A percentile compares a stretch with the other conserved stretches of the same genome.
These are phyloP conservation scores for Acer campestre DNA, from an alignment of 345 rosid species.

Conservation along the genomic window DNA sequence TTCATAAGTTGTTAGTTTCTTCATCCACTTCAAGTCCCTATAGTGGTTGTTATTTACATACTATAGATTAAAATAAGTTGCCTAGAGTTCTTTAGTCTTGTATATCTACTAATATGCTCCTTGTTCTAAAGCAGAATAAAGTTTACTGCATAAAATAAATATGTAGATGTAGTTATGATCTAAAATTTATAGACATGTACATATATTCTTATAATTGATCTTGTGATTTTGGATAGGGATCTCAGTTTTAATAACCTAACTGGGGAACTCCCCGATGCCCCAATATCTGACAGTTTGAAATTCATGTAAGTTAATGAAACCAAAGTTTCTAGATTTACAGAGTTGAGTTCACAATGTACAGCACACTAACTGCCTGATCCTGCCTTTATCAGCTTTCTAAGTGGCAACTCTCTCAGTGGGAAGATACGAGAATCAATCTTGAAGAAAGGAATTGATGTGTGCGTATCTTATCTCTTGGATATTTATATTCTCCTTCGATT, in stretches of 20 bases:
- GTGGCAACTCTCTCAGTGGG: constrained; percentile 33
- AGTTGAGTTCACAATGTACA: background rate
- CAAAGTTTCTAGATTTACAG: background rate
- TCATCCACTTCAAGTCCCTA: too few relatives aligned
- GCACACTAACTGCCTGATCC: constrained; percentile 10
- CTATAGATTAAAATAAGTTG: background rate
- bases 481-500: background rate
- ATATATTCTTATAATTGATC: background rate
- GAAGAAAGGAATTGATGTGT: constrained; percentile 30
- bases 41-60: too few relatives aligned
- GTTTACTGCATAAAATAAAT: background rate
- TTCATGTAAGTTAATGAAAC: constrained; percentile 25
- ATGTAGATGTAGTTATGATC: too few relatives aligned
- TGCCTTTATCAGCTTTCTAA: constrained; percentile 21
- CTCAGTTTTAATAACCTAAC: constrained; percentile 31
- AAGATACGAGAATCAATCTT: constrained; percentile 25
- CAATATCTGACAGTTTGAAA: background rate
- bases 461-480: constrained; percentile 12
- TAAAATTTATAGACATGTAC: background rate
- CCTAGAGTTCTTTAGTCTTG: background rate
- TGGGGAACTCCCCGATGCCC: constrained; percentile 22
- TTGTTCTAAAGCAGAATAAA: background rate
- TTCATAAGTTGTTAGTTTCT: too few relatives aligned
- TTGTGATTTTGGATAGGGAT: constrained; percentile 24
- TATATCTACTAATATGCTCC: background rate